phyloP scores from a whole-genome alignment of 176 grass and related monocot species.

The Hordeum marinum region DNA sequence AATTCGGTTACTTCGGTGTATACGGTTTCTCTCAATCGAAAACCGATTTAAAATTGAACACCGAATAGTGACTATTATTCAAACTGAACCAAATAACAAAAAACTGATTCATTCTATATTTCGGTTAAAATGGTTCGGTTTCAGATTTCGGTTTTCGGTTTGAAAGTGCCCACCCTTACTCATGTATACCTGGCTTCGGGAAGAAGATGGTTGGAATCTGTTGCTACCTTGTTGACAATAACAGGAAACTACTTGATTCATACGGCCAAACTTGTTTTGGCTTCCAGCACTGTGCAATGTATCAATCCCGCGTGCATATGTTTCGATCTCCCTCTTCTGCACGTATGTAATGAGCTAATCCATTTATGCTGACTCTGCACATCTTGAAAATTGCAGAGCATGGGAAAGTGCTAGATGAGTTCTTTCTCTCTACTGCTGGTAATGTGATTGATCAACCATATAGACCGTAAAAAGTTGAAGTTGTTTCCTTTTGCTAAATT shows the following conservation, averaged over 20 bases:
- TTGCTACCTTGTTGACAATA: neutral
- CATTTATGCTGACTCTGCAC: conserved; percentile 9
- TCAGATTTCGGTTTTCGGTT: too few species aligned
- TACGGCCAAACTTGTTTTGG: neutral
- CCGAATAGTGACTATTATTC: too few species aligned
- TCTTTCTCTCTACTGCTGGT: conserved; percentile 95
- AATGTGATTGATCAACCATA: conserved; percentile 18
- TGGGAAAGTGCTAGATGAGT: conserved; percentile 89
- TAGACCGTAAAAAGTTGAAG: neutral
- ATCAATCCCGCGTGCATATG: neutral
- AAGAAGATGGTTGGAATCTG: neutral
- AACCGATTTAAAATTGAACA: too few species aligned
- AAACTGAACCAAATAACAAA: too few species aligned
- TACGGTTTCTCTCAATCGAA: too few species aligned
- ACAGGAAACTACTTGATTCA: neutral
- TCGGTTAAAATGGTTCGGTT: too few species aligned
- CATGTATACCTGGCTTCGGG: neutral
- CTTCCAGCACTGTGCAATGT: neutral
- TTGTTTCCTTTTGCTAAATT: neutral
- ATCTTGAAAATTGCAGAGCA: conserved; percentile 60
- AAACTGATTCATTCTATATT: too few species aligned
- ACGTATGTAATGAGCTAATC: neutral
- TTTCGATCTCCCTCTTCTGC: neutral
- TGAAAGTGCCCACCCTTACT: too few species aligned
- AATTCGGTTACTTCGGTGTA: too few species aligned